Conservation (phyloP, 306 rosid species). For the Dalbergia cultrata region DNA sequence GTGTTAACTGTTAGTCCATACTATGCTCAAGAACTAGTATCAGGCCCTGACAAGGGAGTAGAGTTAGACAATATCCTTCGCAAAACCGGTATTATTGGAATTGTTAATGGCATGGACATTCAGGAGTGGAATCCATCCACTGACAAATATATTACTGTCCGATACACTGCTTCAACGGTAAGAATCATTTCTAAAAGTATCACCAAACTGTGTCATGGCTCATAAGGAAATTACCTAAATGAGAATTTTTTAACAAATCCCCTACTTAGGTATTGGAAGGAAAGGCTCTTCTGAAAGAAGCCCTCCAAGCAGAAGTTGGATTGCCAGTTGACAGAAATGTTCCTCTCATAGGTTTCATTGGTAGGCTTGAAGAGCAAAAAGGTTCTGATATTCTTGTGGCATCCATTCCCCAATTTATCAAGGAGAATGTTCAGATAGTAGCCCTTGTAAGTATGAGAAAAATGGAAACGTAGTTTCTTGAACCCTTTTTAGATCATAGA, state of each 20-base stretch:
- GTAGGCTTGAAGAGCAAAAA: constrained; percentile 98
- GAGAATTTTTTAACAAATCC: not conserved
- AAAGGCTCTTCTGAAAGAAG: constrained; percentile 83
- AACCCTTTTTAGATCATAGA: not conserved
- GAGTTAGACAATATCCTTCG: constrained; percentile 73
- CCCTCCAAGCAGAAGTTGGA: constrained; percentile 95
- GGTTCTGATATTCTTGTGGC: constrained; percentile 93
- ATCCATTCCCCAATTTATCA: constrained; percentile 73
- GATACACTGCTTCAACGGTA: constrained; percentile 69
- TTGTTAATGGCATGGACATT: constrained; percentile 91
- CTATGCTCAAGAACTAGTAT: constrained; percentile 74
- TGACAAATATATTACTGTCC: constrained; percentile 65
- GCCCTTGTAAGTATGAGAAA: constrained; percentile 70
- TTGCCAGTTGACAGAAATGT: constrained; percentile 78
- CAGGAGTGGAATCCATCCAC: constrained; percentile 89
- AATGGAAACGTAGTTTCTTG: not conserved
- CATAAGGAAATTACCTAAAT: constrained; percentile 2
- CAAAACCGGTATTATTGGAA: constrained; percentile 57
- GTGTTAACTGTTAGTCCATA: constrained; percentile 84
- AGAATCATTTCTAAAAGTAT: constrained; percentile 32
- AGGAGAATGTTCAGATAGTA: constrained; percentile 74
- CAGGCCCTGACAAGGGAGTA: constrained; percentile 70
- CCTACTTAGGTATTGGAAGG: constrained; percentile 67
- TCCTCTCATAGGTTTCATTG: constrained; percentile 87
- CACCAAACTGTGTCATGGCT: constrained; percentile 15